phyloP scores from a whole-genome alignment of 23 red algal species.

The Gracilaria vermiculophylla region DNA sequence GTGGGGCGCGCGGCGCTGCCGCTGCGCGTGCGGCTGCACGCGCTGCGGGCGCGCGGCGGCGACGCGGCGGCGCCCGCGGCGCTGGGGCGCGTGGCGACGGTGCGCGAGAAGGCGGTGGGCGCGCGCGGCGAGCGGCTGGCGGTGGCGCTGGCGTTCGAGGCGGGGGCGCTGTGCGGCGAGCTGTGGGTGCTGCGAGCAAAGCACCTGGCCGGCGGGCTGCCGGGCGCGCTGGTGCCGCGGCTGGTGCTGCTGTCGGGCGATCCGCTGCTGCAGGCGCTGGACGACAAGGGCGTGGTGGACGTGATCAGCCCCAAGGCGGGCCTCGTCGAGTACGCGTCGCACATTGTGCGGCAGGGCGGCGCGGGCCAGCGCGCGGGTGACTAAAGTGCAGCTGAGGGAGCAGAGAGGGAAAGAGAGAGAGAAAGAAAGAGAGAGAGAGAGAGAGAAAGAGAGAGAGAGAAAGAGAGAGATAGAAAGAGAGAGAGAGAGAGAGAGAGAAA shows the following conservation, averaged over 20 bases:
- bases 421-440: too few relatives aligned
- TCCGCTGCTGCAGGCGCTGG: not conserved
- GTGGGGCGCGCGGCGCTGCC: too few relatives aligned
- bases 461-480: too few relatives aligned
- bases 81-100: not conserved
- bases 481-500: too few relatives aligned
- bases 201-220: not conserved
- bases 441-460: too few relatives aligned
- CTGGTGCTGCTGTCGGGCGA: not conserved
- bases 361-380: not conserved
- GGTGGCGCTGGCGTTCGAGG: slow-evolving; percentile 15
- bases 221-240: not conserved
- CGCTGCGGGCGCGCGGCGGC: too few relatives aligned
- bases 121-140: not conserved
- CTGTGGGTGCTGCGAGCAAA: slow-evolving; percentile 20
- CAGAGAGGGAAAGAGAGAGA: too few relatives aligned
- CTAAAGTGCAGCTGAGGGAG: too few relatives aligned
- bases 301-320: not conserved
- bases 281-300: slow-evolving; percentile 1
- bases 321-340: not conserved
- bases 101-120: not conserved
- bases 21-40: too few relatives aligned
- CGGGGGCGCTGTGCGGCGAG: not conserved
- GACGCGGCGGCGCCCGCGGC: not conserved
- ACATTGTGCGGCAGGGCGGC: not conserved